Conservation (phyloP, 768 basidiomycete species). For the Naganishia kalamii region DNA sequence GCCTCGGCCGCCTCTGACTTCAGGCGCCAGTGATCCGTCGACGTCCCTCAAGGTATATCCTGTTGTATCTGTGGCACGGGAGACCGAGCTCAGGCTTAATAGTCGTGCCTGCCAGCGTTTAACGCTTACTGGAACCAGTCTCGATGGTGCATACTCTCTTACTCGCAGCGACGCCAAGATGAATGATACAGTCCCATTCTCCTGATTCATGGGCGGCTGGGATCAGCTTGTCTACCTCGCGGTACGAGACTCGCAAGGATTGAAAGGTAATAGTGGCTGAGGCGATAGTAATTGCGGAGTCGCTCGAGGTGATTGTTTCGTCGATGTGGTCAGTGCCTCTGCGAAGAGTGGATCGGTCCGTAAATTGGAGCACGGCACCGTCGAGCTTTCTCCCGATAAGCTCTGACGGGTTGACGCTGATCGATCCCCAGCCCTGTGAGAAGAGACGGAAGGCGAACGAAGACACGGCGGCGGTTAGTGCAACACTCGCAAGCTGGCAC, state of each 20-base stretch:
- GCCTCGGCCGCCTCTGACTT: neutral
- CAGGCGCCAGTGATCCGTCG: conserved; percentile 4
- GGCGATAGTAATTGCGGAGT: no score
- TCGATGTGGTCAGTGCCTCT: neutral
- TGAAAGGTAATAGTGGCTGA: conserved; percentile 1
- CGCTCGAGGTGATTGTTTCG: neutral
- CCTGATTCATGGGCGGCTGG: neutral
- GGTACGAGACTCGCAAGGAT: conserved; percentile 3
- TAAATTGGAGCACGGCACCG: neutral
- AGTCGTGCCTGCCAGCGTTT: neutral
- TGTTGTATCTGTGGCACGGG: neutral
- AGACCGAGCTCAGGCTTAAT: neutral
- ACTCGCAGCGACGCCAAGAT: conserved; percentile 4
- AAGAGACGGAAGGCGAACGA: neutral
- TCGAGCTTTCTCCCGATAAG: neutral
- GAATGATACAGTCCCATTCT: conserved; percentile 13
- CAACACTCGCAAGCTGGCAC: no score
- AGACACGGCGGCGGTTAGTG: neutral
- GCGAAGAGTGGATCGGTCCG: neutral
- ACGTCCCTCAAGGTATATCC: conserved; percentile 2
- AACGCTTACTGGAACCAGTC: conserved; percentile 12
- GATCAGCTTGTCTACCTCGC: neutral
- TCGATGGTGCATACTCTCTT: conserved; percentile 9
- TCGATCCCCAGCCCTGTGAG: neutral
- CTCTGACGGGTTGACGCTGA: neutral